Evolutionary conservation across 2,329 filamentous ascomycete genomes (phyloP).

Genomic region (Penicillium glabrum): DNA sequence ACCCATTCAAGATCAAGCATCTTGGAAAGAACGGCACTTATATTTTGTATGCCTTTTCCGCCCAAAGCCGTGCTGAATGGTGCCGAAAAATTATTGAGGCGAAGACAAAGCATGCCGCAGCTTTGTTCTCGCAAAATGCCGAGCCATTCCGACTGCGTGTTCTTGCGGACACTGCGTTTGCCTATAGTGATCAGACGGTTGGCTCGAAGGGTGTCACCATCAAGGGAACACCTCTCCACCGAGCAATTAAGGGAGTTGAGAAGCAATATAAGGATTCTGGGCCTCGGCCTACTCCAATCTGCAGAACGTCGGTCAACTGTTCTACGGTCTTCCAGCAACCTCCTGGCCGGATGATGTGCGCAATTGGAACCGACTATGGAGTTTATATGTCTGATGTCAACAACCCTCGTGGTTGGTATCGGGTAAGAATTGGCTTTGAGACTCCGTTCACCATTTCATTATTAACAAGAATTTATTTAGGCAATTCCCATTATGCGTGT

Average conservation of each 20-base stretch:
- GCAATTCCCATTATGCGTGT: conserved; percentile 74
- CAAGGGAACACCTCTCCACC: conserved; percentile 84
- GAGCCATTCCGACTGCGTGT: conserved; percentile 92
- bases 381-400: conserved; percentile 86
- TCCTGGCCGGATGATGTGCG: conserved; percentile 81
- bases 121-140: conserved; percentile 86
- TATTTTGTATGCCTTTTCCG: conserved; percentile 79
- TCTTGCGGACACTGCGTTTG: conserved; percentile 86
- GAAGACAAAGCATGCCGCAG: conserved; percentile 88
- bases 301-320: conserved; percentile 85
- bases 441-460: conserved; percentile 15
- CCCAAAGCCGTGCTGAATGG: conserved; percentile 79
- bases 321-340: conserved; percentile 82
- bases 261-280: conserved; percentile 65
- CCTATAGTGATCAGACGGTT: conserved; percentile 46
- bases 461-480: conserved; percentile 46
- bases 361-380: conserved; percentile 91
- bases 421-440: conserved; percentile 57
- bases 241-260: conserved; percentile 87
- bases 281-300: conserved; percentile 71
- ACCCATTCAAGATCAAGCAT: conserved; percentile 94
- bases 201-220: conserved; percentile 73
- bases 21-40: conserved; percentile 85
- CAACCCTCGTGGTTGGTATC: conserved; percentile 87
- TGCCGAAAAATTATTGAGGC: conserved; percentile 91